A percentile compares a stretch with the other conserved stretches of the same genome.
These are phyloP conservation scores for Trametes coccinea DNA, from an alignment of 768 basidiomycete genomes.

Conservation along the genomic window DNA sequence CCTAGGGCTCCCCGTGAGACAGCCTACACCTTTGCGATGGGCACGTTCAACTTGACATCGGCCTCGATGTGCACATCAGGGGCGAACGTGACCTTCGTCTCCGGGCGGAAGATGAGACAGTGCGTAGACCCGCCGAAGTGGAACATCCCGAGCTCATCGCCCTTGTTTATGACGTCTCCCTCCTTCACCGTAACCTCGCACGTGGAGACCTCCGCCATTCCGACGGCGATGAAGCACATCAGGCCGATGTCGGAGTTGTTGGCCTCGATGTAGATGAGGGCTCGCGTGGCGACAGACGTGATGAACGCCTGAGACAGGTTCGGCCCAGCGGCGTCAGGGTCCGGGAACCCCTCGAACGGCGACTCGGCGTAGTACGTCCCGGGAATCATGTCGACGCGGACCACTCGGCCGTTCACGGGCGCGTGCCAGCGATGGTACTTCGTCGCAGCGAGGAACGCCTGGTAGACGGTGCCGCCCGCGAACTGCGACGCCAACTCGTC, in stretches of 20 bases:
- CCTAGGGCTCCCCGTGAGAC: neutral
- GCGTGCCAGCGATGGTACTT: conserved; percentile 67
- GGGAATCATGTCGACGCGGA: conserved; percentile 44
- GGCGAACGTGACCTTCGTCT: conserved; percentile 24
- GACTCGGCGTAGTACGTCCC: conserved; percentile 51
- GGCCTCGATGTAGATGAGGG: conserved; percentile 55
- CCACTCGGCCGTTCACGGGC: conserved; percentile 51
- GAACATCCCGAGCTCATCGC: conserved; percentile 62
- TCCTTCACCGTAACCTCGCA: conserved; percentile 49
- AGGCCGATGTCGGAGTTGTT: conserved; percentile 53
- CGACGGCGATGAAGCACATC: conserved; percentile 57
- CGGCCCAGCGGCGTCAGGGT: conserved; percentile 29
- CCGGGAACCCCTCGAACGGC: conserved; percentile 27
- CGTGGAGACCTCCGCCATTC: conserved; percentile 66
- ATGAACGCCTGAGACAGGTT: conserved; percentile 42
- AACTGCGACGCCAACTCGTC: conserved; percentile 44
- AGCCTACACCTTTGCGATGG: conserved; percentile 12
- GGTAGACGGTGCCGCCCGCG: conserved; percentile 53
- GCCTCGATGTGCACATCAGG: neutral
- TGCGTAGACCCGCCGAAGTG: conserved; percentile 64
- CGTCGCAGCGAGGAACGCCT: conserved; percentile 56
- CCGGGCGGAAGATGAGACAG: conserved; percentile 44
- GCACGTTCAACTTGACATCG: conserved; percentile 17
- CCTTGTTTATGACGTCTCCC: conserved; percentile 48
- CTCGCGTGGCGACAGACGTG: conserved; percentile 48